Percentiles rank a stretch among this genome's conserved stretches.
phyloP scores from a whole-genome alignment of 2,329 filamentous ascomycete species.

The Colletotrichum sp. region DNA sequence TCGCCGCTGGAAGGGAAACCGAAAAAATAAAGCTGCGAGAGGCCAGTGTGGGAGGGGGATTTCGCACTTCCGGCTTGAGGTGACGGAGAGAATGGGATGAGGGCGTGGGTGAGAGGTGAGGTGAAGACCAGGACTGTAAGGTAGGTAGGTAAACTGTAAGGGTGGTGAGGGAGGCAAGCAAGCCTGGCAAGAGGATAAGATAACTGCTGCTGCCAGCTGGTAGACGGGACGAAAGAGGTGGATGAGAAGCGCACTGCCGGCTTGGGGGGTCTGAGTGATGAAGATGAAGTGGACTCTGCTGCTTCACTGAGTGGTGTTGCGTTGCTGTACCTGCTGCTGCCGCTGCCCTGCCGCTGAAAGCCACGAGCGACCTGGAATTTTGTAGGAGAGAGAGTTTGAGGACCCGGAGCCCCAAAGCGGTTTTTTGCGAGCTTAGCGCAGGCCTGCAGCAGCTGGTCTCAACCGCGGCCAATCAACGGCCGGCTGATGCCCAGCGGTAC shows the following conservation, averaged over 20 bases:
- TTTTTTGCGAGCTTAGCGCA: constrained; percentile 30
- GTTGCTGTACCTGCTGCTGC: background rate
- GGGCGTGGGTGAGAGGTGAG: background rate
- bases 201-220: background rate
- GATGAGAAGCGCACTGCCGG: background rate
- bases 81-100: background rate
- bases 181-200: background rate
- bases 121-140: background rate
- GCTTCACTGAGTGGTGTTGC: background rate
- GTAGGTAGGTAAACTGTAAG: background rate
- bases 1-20: background rate
- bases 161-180: background rate
- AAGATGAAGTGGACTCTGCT: background rate
- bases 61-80: background rate
- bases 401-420: constrained; percentile 24
- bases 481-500: constrained; percentile 22
- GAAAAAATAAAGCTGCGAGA: background rate
- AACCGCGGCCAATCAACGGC: constrained; percentile 35
- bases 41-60: background rate
- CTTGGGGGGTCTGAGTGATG: background rate
- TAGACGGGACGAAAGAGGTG: background rate
- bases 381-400: constrained; percentile 18
- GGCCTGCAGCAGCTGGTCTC: constrained; percentile 30
- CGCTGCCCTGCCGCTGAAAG: background rate
- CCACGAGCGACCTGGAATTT: constrained; percentile 3